These are phyloP conservation scores for Metarhizium sp. DNA, from an alignment of 2,329 filamentous ascomycete species.

Conservation along the genomic window DNA sequence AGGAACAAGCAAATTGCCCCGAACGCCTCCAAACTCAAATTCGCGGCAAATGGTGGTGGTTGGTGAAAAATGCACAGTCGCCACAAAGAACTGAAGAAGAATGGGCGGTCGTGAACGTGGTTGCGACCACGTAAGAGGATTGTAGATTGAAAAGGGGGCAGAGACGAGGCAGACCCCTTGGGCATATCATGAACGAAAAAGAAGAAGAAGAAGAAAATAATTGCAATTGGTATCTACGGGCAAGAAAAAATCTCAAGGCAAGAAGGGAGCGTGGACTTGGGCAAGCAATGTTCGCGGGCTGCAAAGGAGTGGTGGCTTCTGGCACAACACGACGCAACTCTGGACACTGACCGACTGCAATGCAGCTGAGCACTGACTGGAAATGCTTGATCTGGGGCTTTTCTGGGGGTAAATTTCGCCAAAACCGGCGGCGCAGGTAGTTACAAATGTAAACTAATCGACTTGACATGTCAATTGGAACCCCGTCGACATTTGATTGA, in stretches of 20 bases:
- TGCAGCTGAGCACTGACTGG: not conserved
- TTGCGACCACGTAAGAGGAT: no score
- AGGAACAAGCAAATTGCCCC: not conserved
- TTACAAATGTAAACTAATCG: not conserved
- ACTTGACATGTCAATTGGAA: not conserved
- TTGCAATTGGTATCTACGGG: no score
- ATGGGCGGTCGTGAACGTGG: no score
- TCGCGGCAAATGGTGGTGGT: not conserved
- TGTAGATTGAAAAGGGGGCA: no score
- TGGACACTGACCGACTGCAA: not conserved
- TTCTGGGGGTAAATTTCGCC: slow-evolving; percentile 12
- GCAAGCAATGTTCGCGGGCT: no score
- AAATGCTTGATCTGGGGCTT: slow-evolving; percentile 4
- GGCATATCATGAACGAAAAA: no score
- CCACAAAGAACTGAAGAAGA: not conserved
- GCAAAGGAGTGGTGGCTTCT: no score
- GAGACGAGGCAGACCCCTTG: not conserved
- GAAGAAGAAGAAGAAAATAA: no score
- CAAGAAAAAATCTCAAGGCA: no score
- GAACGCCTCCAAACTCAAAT: slow-evolving; percentile 1
- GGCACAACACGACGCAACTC: no score
- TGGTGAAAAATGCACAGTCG: not conserved
- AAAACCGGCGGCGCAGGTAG: slow-evolving; percentile 3
- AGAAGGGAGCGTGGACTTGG: no score
- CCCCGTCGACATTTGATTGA: no score